These are phyloP conservation scores for Pichia pseudocactophila DNA, from an alignment of 805 yeast genomes.

Conservation along the genomic window DNA sequence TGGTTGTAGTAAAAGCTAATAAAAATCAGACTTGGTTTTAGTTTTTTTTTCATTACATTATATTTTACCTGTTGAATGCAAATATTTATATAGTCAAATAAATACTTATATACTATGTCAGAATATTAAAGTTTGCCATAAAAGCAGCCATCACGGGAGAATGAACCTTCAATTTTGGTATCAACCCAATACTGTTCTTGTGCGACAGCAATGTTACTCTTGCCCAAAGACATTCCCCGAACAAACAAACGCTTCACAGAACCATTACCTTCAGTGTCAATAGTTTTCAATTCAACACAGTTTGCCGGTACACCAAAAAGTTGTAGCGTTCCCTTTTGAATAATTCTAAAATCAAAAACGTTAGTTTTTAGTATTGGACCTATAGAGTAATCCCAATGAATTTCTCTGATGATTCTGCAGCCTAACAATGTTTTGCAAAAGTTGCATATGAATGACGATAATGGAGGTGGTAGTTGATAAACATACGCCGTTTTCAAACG, in stretches of 20 bases:
- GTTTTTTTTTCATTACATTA: too few species aligned
- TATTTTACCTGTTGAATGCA: too few species aligned
- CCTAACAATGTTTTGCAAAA: slow-evolving; percentile 37
- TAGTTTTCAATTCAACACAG: slow-evolving; percentile 50
- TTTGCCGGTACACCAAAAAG: slow-evolving; percentile 53
- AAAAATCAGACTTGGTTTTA: too few species aligned
- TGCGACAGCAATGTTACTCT: slow-evolving; percentile 17
- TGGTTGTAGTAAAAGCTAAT: too few species aligned
- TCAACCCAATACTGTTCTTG: slow-evolving; percentile 45
- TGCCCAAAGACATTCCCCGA: slow-evolving; percentile 64
- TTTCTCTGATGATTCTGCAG: slow-evolving; percentile 45
- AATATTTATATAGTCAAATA: too few species aligned
- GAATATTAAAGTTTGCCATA: slow-evolving; percentile 27
- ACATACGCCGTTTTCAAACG: slow-evolving; percentile 36
- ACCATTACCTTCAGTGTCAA: slow-evolving; percentile 26
- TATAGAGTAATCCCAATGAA: slow-evolving; percentile 34
- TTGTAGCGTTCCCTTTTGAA: slow-evolving; percentile 25
- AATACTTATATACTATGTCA: not conserved
- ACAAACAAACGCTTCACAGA: slow-evolving; percentile 43
- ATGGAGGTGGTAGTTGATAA: slow-evolving; percentile 11
- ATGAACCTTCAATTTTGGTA: slow-evolving; percentile 43
- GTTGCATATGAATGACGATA: slow-evolving; percentile 25
- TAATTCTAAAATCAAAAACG: slow-evolving; percentile 50
- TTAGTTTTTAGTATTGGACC: slow-evolving; percentile 58
- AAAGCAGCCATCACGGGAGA: slow-evolving; percentile 69